Evolutionary conservation across 352 stramenopile species (phyloP), one percentile per base, ranked within the genome.

Genomic region (Thalassiosira oceanica): DNA sequence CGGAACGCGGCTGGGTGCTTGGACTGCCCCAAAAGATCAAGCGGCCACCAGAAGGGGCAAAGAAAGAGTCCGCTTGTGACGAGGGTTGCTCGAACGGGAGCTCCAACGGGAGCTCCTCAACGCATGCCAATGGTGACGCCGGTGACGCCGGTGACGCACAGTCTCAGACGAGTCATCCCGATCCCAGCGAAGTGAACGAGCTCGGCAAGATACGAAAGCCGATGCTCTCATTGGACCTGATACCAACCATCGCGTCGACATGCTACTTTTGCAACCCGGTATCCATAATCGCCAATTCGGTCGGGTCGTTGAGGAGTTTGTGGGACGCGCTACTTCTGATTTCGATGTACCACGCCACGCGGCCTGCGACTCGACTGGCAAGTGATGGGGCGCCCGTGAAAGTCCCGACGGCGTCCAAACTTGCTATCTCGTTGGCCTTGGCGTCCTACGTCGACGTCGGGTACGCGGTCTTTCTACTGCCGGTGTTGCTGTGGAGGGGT

Each of bases 201-300:
- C n/a, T n/a, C n/a, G n/a, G n/a, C n/a, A n/a, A n/a, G n/a, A n/a
- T n/a, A n/a, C n/a, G n/a, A n/a, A n/a, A n/a, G n/a, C 45, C 53
- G 51, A 48, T 73, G 7, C n/a, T 74, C 6, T 44, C 37, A 28
- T 15, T 61, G 2, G 21, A 62, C 15, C 50, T 70, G 36, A 6
- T 85, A 5, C 73, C 77, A n/a, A 20, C 73, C 8, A 1, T 85
- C 5, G 31, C 58, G 39, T 63, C 68, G n/a, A 27, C 68, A 43
- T 36, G 78, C 0, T 87, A 87, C 48, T 84, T 72, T 28, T 62
- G 45, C 31, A 83, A 80, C 70, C 82, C 78, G 36, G 70, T 82
- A 29, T 69, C 73, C 4, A 65, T 72, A 18, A 13, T 85, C 21
- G 42, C 78, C 10, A 62, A 53, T 44, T 24, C 33, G 13, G 44